Evolutionary conservation across 1,284 basidiomycete species (phyloP).

Genomic region (Cutaneotrichosporon curvatum): DNA sequence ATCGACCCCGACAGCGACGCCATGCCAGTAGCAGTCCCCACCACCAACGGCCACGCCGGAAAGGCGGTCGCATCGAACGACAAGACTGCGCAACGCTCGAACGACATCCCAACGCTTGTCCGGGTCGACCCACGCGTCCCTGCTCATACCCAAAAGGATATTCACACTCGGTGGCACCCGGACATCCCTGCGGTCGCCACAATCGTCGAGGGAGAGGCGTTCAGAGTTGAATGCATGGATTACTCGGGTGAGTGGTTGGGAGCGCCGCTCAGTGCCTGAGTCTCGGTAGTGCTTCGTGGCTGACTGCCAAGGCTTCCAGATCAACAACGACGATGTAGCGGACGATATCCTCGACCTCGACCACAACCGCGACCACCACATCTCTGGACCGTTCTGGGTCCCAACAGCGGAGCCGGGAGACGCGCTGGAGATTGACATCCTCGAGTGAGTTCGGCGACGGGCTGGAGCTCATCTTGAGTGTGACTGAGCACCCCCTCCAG

Average conservation of each 20-base stretch:
- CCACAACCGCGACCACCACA: slow-evolving; percentile 59
- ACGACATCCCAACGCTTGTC: slow-evolving; percentile 17
- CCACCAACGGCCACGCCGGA: too few relatives aligned
- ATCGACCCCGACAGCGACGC: too few relatives aligned
- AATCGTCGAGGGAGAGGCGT: slow-evolving; percentile 50
- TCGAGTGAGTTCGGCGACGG: slow-evolving; percentile 33
- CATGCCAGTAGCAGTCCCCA: too few relatives aligned
- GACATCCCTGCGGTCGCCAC: slow-evolving; percentile 34
- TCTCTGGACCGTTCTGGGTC: slow-evolving; percentile 66
- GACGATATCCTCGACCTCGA: slow-evolving; percentile 26
- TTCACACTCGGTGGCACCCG: slow-evolving; percentile 43
- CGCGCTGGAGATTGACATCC: slow-evolving; percentile 66
- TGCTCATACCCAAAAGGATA: slow-evolving; percentile 21
- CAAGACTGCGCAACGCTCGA: too few relatives aligned
- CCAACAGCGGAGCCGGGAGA: slow-evolving; percentile 71
- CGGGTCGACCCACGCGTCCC: slow-evolving; percentile 27
- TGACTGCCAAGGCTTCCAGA: slow-evolving; percentile 47
- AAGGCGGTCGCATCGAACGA: too few relatives aligned
- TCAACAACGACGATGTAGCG: slow-evolving; percentile 63
- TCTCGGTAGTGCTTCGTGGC: background rate
- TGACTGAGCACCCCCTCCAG: slow-evolving; percentile 65
- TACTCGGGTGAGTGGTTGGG: slow-evolving; percentile 58
- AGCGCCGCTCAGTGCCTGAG: too few relatives aligned
- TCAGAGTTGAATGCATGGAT: slow-evolving; percentile 70
- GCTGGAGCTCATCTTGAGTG: slow-evolving; percentile 57